These are phyloP conservation scores for Alternaria sp. DNA, from an alignment of 2,329 filamentous ascomycete genomes.

Conservation along the genomic window DNA sequence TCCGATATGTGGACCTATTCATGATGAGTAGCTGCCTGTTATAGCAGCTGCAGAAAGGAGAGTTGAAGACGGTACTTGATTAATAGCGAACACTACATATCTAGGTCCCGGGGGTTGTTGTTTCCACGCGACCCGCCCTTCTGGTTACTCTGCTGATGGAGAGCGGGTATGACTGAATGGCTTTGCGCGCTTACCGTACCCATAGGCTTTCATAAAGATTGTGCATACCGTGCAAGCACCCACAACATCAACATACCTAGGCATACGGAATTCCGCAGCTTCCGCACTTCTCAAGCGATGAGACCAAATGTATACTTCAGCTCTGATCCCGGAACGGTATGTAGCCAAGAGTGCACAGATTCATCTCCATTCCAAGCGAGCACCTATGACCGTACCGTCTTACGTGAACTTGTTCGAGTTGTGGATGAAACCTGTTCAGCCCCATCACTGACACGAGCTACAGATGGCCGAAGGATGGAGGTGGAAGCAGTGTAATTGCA, in stretches of 20 bases:
- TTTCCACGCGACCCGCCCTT: background rate
- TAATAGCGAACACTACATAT: no score
- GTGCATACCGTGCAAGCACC: background rate
- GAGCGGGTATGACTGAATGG: background rate
- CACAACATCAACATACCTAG: background rate
- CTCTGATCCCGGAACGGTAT: background rate
- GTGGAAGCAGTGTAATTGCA: background rate
- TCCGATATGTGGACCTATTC: no score
- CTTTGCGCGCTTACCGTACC: background rate
- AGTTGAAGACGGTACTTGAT: no score
- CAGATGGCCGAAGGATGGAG: background rate
- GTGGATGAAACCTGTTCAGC: background rate
- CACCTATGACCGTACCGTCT: background rate
- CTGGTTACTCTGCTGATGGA: background rate
- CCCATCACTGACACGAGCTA: background rate
- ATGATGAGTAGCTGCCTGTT: no score
- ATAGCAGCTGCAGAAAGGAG: no score
- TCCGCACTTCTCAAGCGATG: background rate
- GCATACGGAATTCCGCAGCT: background rate
- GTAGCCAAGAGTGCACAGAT: background rate
- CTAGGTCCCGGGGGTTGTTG: no score
- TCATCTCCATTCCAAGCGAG: background rate
- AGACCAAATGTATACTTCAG: background rate
- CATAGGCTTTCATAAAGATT: background rate
- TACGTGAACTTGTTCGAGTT: slow-evolving; percentile 5